Conservation (phyloP, 345 rosid genomes). For the Chamaenerion angustifolium region DNA sequence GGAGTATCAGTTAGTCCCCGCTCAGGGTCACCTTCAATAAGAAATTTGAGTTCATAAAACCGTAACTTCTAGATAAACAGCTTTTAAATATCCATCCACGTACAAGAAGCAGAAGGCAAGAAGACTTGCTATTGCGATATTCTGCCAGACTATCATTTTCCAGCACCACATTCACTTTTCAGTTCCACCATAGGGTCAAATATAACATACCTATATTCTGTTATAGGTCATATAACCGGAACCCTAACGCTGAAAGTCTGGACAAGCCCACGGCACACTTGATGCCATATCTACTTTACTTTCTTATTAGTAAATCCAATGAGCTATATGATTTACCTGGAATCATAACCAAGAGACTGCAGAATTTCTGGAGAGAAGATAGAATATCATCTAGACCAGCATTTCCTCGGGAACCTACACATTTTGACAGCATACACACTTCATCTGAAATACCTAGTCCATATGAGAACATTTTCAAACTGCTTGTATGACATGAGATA, state of each 20-base stretch:
- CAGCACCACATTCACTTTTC: no score
- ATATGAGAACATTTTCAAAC: no score
- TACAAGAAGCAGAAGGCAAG: not conserved
- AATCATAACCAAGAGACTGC: slow-evolving; percentile 65
- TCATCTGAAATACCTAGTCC: not conserved
- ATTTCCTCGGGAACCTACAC: slow-evolving; percentile 31
- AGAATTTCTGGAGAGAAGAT: slow-evolving; percentile 47
- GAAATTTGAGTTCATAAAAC: slow-evolving; percentile 1
- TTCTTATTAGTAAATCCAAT: no score
- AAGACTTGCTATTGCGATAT: no score
- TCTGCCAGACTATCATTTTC: no score
- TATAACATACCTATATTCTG: no score
- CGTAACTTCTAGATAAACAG: not conserved
- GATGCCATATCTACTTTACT: no score
- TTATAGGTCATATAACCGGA: no score
- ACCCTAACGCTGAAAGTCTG: no score
- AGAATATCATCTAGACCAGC: slow-evolving; percentile 39
- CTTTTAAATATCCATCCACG: slow-evolving; percentile 1
- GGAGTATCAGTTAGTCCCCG: slow-evolving; percentile 33
- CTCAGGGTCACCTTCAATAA: slow-evolving; percentile 39
- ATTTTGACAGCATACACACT: slow-evolving; percentile 4
- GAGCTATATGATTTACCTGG: slow-evolving; percentile 38
- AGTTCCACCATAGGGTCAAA: no score
- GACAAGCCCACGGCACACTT: no score
- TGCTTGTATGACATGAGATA: no score